A percentile compares a stretch with the other conserved stretches of the same genome.
These are phyloP conservation scores for Penicillium sp. DNA, from an alignment of 2,329 filamentous ascomycete genomes.

Conservation along the genomic window DNA sequence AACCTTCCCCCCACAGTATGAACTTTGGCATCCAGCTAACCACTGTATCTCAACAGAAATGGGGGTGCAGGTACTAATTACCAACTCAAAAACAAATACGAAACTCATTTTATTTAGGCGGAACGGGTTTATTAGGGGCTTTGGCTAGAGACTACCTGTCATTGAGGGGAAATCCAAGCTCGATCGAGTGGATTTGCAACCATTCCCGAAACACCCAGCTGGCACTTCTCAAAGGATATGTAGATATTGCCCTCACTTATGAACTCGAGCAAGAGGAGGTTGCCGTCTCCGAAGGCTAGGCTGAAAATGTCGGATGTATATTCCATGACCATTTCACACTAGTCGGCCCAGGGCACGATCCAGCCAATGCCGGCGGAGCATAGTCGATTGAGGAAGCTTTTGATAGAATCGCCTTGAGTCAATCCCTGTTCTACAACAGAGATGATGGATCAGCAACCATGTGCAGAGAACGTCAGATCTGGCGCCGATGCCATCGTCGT, in stretches of 20 bases:
- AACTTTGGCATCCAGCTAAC: too few species aligned
- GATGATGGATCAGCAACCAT: background rate
- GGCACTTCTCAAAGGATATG: background rate
- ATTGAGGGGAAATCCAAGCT: too few species aligned
- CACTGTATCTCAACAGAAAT: too few species aligned
- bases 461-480: background rate
- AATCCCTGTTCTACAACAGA: background rate
- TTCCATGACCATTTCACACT: background rate
- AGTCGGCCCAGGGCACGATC: background rate
- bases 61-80: too few species aligned
- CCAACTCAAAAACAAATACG: too few species aligned
- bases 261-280: background rate
- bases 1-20: background rate
- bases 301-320: background rate
- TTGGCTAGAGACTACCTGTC: too few species aligned
- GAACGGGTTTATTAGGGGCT: too few species aligned
- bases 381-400: background rate
- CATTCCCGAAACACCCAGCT: too few species aligned
- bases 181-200: too few species aligned
- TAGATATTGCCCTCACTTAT: background rate
- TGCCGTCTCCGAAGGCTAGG: background rate
- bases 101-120: too few species aligned
- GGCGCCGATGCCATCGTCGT: background rate
- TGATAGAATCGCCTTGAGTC: background rate
- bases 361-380: background rate